phyloP scores from a whole-genome alignment of 2,329 filamentous ascomycete species.

The Colletotrichum spaethianum region DNA sequence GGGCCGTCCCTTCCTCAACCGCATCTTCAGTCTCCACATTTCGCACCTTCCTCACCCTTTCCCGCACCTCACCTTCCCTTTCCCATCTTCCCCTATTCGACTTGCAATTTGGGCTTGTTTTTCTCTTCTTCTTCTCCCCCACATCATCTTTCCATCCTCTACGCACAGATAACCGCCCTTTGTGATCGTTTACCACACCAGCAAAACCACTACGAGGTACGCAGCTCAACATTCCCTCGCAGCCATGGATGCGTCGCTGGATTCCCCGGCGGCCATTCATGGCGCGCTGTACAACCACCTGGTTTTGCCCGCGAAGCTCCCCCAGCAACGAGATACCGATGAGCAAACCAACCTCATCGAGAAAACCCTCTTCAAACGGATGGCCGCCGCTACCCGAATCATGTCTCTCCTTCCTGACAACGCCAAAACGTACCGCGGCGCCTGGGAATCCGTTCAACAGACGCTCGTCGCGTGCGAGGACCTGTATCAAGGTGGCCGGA shows the following conservation, averaged over 20 bases:
- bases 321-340: slow-evolving; percentile 26
- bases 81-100: background rate
- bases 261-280: slow-evolving; percentile 18
- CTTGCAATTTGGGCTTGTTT: background rate
- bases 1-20: background rate
- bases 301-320: slow-evolving; percentile 31
- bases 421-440: background rate
- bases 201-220: background rate
- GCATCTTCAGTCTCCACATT: background rate
- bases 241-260: slow-evolving; percentile 12
- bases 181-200: background rate
- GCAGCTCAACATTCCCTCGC: no score
- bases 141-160: no score
- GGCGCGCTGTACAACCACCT: slow-evolving; percentile 34
- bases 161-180: background rate
- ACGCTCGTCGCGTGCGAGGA: slow-evolving; percentile 17
- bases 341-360: slow-evolving; percentile 23
- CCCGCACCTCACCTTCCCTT: background rate
- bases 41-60: background rate
- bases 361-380: slow-evolving; percentile 6
- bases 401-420: slow-evolving; percentile 21
- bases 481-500: slow-evolving; percentile 18
- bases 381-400: slow-evolving; percentile 21
- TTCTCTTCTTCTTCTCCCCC: background rate
- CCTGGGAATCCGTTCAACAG: slow-evolving; percentile 16